These are phyloP conservation scores for Salix arbutifolia DNA, from an alignment of 345 rosid genomes.

Conservation along the genomic window DNA sequence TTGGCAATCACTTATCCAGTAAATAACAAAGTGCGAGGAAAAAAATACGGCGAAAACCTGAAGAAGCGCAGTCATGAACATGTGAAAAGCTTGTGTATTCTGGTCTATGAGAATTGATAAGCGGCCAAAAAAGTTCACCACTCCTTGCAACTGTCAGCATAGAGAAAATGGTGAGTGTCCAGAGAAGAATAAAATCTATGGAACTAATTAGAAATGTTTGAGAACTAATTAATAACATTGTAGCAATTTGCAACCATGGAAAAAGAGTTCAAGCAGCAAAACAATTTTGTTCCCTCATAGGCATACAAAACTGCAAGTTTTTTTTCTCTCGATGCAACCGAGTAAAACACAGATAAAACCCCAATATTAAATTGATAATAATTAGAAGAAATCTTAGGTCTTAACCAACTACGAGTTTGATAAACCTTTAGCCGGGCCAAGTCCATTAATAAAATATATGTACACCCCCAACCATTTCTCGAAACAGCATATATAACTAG, in stretches of 20 bases:
- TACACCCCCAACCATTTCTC: not conserved
- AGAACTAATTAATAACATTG: not conserved
- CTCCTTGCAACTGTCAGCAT: slow-evolving; percentile 75
- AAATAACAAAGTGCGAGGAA: not conserved
- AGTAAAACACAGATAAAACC: too few relatives aligned
- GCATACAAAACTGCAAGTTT: too few relatives aligned
- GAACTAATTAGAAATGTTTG: not conserved
- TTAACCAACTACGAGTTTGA: not conserved
- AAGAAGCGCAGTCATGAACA: slow-evolving; percentile 91
- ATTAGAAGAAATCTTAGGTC: not conserved
- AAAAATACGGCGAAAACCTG: slow-evolving; percentile 43
- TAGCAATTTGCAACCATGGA: not conserved
- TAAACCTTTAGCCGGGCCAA: not conserved
- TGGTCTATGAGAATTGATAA: slow-evolving; percentile 75
- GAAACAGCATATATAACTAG: not conserved
- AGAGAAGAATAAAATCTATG: not conserved
- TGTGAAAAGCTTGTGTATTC: slow-evolving; percentile 84
- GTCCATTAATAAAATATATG: not conserved
- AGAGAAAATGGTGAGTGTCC: not conserved
- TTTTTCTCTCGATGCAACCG: too few relatives aligned
- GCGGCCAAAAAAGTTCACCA: slow-evolving; percentile 76
- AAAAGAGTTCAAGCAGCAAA: too few relatives aligned
- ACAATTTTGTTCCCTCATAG: too few relatives aligned
- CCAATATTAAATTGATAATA: not conserved
- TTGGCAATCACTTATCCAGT: not conserved